Base-by-base conservation (phyloP, 2,329 filamentous ascomycete genomes). In the Trichophyton rubrum region DNA sequence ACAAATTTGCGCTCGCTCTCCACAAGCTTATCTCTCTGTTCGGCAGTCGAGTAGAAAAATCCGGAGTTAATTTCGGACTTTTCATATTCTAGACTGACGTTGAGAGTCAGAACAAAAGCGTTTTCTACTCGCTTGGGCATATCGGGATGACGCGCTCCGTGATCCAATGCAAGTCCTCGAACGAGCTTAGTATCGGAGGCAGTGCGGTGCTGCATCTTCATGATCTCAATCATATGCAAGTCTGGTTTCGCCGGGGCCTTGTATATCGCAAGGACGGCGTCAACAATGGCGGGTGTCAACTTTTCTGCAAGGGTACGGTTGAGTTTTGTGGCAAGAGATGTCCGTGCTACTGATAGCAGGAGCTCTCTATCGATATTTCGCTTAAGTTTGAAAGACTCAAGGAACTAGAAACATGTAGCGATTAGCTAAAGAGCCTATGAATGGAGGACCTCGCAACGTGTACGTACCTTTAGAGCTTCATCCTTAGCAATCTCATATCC, bases 171-270 rank as follows among this genome's bases (percentile, higher is more conserved):
- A 62, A 99, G 81, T 62, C 93, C 93, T 66, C 88, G 85, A 74
- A 99, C 96, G 62, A 99, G 84, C 75, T 96, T 90, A 61, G 93
- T 99, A 75, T 99, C 93, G 35, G 93, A 89, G 62, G 92, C 91
- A 59, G 89, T 90, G 68, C 92, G 88, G 79, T 99, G 93, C 79
- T 99, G 93, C 92, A 99, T 97, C 74, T 95, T 97, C 93, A 99
- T 99, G 69, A 99, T 97, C 77, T 99, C 93, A 67, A 99, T 83
- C 93, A 99, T 99, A 80, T 97, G 92, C 70, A 99, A 77, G 77
- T 99, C 93, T 61, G 95, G 95, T 79, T 97, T 97, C 64, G 84
- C 85, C 27, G 89, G 89, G 17, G 89, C 80, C 73, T 90, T 83
- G 79, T 96, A 91, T 73, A 99, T 99, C 65, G 93, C 84, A 61